Base-by-base conservation (phyloP, 2,329 filamentous ascomycete genomes). In the Purpureocillium lavendulum region DNA sequence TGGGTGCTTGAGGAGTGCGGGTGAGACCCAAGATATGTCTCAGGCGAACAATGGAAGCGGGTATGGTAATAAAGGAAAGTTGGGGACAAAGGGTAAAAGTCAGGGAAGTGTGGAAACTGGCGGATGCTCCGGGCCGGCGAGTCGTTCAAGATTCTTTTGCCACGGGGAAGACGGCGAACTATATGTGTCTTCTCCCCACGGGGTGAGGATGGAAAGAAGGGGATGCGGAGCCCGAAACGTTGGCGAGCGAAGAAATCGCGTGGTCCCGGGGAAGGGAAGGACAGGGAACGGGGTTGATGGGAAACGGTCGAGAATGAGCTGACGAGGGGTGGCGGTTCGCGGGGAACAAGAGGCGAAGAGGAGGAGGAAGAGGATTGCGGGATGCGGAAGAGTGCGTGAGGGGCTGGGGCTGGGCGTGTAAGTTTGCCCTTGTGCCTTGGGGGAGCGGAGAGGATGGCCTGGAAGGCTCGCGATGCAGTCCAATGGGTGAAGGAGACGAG, bases 1-100 rank as follows among this genome's bases (percentile, higher is more conserved):
- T 62, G 51, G 44, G 46, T 43, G 38, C 28, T 40, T 28, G 37
- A 35, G 37, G 39, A 44, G 38, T 36, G 36, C 31, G 33, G 29
- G 7, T 9, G 13, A 30, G 16, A 26, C 21, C 21, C 21, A 13
- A 29, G 30, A 29, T 33, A 16, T 5, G 36, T 29, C 11, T 16
- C 29, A 14, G 29, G 11, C 29, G 12, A 6, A 13, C 29, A 14
- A 14, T 30, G 29, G 12, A 30, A 13, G 29, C 29, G 11, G 11
- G 12, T 13, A 7, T 6, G 13, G 29, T 12, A 13, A 30, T 14
- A 14, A 34, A 34, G 32, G 6, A 34, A 26, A 26, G 21, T 10
- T 10, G 21, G 21, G 21, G 21, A 26, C 21, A 26, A 26, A 26
- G 21, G 21, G 10, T 26, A 26, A 26, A 26, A 26, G 5, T 5